These are phyloP conservation scores for Boletus reticulatus DNA, from an alignment of 768 basidiomycete species.

Conservation along the genomic window DNA sequence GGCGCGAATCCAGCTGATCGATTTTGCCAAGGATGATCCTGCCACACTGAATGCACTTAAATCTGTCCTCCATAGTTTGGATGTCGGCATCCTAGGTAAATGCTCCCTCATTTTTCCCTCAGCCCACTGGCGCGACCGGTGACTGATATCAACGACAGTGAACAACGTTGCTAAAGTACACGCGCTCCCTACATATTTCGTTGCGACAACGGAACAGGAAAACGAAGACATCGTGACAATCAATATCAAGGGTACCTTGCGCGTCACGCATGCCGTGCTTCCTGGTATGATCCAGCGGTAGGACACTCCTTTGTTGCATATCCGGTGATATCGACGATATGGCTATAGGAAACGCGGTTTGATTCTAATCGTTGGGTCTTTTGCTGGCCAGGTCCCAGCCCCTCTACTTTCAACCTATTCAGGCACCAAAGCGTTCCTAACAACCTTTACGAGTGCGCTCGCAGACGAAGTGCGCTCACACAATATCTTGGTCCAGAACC, in stretches of 20 bases:
- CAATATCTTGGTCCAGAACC: slow-evolving; percentile 76
- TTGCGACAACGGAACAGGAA: slow-evolving; percentile 72
- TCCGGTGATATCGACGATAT: not conserved
- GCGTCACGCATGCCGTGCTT: slow-evolving; percentile 75
- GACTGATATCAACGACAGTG: slow-evolving; percentile 45
- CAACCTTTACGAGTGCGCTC: slow-evolving; percentile 83
- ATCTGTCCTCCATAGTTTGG: slow-evolving; percentile 46
- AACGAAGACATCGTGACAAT: slow-evolving; percentile 82
- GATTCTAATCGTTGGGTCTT: slow-evolving; percentile 90
- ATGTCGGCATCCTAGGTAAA: slow-evolving; percentile 79
- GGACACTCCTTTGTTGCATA: slow-evolving; percentile 2
- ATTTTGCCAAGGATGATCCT: slow-evolving; percentile 64
- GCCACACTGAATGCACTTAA: slow-evolving; percentile 54
- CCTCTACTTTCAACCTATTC: slow-evolving; percentile 95
- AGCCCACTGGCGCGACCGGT: not conserved
- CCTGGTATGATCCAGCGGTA: slow-evolving; percentile 81
- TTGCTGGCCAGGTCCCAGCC: slow-evolving; percentile 82
- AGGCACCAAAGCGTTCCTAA: slow-evolving; percentile 87
- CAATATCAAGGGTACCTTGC: slow-evolving; percentile 80
- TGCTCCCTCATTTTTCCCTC: slow-evolving; percentile 2
- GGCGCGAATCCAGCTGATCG: slow-evolving; percentile 66
- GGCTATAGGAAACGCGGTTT: slow-evolving; percentile 70
- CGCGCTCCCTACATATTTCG: slow-evolving; percentile 78
- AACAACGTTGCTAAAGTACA: slow-evolving; percentile 97
- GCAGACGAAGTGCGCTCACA: slow-evolving; percentile 75